Percentiles rank a stretch among this genome's conserved stretches.
phyloP scores from a whole-genome alignment of 352 stramenopile genomes.

The Stramenopiles sp. region DNA sequence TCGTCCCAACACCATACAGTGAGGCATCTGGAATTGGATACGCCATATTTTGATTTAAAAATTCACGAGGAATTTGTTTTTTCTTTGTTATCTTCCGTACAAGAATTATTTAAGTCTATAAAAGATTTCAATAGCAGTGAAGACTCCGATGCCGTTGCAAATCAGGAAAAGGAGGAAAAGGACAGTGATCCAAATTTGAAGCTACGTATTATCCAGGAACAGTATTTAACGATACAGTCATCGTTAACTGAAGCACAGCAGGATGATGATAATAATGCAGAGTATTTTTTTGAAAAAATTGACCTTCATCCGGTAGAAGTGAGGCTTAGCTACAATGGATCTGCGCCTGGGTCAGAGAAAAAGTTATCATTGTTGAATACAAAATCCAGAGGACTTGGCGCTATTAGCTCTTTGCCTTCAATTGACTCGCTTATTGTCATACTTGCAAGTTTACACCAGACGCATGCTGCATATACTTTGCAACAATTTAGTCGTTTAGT shows the following conservation, averaged over 20 bases:
- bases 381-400: background rate
- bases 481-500: background rate
- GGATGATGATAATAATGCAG: background rate
- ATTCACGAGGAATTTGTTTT: slow-evolving; percentile 1
- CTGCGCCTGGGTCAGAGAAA: background rate
- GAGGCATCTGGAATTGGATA: background rate
- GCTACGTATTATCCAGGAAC: background rate
- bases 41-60: background rate
- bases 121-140: background rate
- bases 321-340: background rate
- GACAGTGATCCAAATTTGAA: background rate
- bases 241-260: background rate
- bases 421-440: background rate
- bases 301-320: background rate
- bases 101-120: background rate
- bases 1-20: background rate
- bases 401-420: background rate
- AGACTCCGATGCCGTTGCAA: too few species aligned
- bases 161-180: background rate
- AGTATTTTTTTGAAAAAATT: background rate
- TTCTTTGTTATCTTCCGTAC: background rate
- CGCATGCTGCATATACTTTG: background rate
- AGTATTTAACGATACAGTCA: background rate
- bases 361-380: background rate
- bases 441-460: background rate